These are phyloP conservation scores for Fusarium nanum DNA, from an alignment of 2,329 filamentous ascomycete species.

Conservation along the genomic window DNA sequence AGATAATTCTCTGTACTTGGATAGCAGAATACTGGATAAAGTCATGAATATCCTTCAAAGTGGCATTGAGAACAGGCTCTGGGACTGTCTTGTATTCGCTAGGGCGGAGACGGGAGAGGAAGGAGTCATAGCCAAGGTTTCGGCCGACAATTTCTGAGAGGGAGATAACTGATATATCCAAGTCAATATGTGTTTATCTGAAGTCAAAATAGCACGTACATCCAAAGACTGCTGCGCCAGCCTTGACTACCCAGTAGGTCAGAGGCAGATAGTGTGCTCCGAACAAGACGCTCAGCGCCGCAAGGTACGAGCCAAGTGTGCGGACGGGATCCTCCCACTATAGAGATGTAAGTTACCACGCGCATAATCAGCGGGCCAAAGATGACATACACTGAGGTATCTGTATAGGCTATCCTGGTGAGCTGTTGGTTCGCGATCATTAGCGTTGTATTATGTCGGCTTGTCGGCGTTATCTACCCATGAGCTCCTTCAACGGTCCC, in stretches of 20 bases:
- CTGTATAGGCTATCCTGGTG: neutral
- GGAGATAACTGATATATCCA: neutral
- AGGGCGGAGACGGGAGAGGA: neutral
- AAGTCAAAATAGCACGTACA: neutral
- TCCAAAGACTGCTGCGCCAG: neutral
- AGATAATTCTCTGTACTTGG: neutral
- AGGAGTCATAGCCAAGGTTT: neutral
- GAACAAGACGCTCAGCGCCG: neutral
- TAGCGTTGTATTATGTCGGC: neutral
- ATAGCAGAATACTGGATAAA: neutral
- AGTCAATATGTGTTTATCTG: neutral
- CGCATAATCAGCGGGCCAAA: neutral
- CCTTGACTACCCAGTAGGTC: neutral
- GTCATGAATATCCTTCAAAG: neutral
- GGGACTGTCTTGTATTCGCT: neutral
- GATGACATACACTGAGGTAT: neutral
- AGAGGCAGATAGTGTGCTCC: neutral
- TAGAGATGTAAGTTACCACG: neutral
- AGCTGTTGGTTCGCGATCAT: neutral
- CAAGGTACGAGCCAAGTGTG: neutral
- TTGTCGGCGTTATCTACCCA: neutral
- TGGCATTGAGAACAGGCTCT: neutral
- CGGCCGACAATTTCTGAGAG: neutral
- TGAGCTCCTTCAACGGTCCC: neutral
- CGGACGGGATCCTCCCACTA: slow-evolving; percentile 2